Evolutionary conservation across 2,329 filamentous ascomycete genomes (phyloP), one percentile per base, ranked within the genome.

Genomic region (Fusarium graminum): DNA sequence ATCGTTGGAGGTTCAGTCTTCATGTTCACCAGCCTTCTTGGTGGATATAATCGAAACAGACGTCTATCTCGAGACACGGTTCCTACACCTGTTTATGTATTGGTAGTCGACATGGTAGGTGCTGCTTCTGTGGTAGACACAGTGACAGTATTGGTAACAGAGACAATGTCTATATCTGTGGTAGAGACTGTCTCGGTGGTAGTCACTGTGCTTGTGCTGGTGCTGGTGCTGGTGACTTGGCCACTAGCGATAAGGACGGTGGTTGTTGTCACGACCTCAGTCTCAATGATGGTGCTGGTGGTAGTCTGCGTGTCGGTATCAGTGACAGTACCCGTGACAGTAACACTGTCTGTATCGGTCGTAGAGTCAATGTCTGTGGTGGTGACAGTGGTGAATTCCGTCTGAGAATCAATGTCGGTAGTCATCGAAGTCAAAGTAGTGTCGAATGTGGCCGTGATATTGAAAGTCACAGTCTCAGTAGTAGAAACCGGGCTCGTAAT

Each of bases 51-150:
- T 22, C 22, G 6, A 22, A 22, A 22, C 22, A 22, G 22, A 22
- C 4, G 22, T 22, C 6, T 4, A 22, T 22, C 22, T 6, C 6
- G 22, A 22, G 22, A 22, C 6, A 22, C 22, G 22, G 22, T 22
- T 22, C 22, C 22, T 22, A 6, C 22, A 22, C 22, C 22, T 22
- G 4, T 6, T 22, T 22, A 22, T 22, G 22, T 6, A 6, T 22
- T 6, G 22, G 22, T 16, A 17, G 14, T n/a, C 3, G 3, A 16
- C 16, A n/a, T n/a, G 8, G 16, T n/a, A 17, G 5, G 10, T 16
- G n/a, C 34, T 36, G 34, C n/a, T 7, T 26, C 38, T 2, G 38
- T 55, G n/a, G 36, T 50, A 11, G 50, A 52, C 14, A 52, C 30
- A 39, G 36, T 38, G 10, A n/a, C 19, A 7, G 40, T 52, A 10